These are phyloP conservation scores for Casuarina glauca DNA, from an alignment of 306 rosid species.

Conservation along the genomic window DNA sequence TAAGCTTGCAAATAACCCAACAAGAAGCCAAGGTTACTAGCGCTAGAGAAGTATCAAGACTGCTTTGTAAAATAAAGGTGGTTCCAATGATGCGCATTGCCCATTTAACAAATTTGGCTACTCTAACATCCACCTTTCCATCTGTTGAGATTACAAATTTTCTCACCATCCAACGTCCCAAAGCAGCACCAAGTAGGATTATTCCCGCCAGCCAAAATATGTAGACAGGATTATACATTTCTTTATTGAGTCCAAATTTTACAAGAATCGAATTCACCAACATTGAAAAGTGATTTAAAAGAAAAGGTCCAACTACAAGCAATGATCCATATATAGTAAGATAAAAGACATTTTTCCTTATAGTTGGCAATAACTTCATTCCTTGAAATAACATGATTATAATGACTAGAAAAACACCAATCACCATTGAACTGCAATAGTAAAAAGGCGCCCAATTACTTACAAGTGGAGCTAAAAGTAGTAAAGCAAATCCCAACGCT, in stretches of 20 bases:
- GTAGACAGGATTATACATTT: slow-evolving; percentile 80
- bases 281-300: slow-evolving; percentile 61
- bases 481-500: slow-evolving; percentile 48
- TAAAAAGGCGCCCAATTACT: slow-evolving; percentile 84
- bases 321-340: slow-evolving; percentile 68
- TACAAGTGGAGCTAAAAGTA: slow-evolving; percentile 67
- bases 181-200: slow-evolving; percentile 67
- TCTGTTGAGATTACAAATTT: slow-evolving; percentile 68
- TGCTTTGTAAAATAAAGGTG: slow-evolving; percentile 65
- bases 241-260: slow-evolving; percentile 71
- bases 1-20: slow-evolving; percentile 45
- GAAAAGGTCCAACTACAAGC: slow-evolving; percentile 76
- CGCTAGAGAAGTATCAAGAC: slow-evolving; percentile 67
- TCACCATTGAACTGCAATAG: slow-evolving; percentile 77
- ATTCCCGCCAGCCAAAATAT: slow-evolving; percentile 63
- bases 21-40: slow-evolving; percentile 51
- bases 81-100: slow-evolving; percentile 66
- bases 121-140: slow-evolving; percentile 69
- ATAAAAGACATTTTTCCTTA: slow-evolving; percentile 70
- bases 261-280: slow-evolving; percentile 62
- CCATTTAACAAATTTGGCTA: slow-evolving; percentile 84
- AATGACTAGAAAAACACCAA: slow-evolving; percentile 71
- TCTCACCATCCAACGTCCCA: slow-evolving; percentile 86
- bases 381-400: slow-evolving; percentile 84
- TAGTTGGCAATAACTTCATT: slow-evolving; percentile 85